Evolutionary conservation across 371 early-diverging fungal species (phyloP).

Genomic region (Phascolomyces articulosus): DNA sequence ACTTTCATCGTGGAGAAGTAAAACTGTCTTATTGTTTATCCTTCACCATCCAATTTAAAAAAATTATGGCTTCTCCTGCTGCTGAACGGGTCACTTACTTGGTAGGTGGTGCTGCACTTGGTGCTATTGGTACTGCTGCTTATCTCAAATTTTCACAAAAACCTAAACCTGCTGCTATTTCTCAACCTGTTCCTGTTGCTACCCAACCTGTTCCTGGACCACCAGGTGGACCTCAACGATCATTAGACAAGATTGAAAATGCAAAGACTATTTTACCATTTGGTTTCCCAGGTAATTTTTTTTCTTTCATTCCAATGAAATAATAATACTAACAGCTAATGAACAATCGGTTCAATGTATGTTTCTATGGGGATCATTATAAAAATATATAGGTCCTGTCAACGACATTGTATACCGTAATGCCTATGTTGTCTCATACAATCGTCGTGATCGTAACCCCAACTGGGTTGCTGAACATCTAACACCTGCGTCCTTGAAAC

Average conservation of each 20-base stretch:
- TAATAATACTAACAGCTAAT: no score
- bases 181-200: conserved; percentile 9
- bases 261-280: conserved; percentile 52
- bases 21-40: conserved; percentile 5
- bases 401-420: conserved; percentile 59
- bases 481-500: conserved; percentile 63
- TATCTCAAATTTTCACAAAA: conserved; percentile 46
- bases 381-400: conserved; percentile 50
- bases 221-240: conserved; percentile 9
- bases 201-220: conserved; percentile 8
- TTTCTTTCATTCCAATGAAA: not conserved
- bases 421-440: conserved; percentile 67
- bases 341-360: no score
- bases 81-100: conserved; percentile 45
- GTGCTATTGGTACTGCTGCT: conserved; percentile 45
- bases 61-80: conserved; percentile 17
- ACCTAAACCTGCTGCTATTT: conserved; percentile 20
- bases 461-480: conserved; percentile 89
- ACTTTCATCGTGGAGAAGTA: no score
- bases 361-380: no score
- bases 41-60: not conserved
- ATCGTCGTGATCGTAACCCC: conserved; percentile 82
- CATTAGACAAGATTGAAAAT: conserved; percentile 34
- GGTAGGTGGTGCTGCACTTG: conserved; percentile 54
- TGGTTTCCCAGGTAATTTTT: conserved; percentile 43